Percentiles rank a stretch among this genome's conserved stretches.
phyloP scores from a whole-genome alignment of 345 rosid genomes.

The Reutealis trisperma region DNA sequence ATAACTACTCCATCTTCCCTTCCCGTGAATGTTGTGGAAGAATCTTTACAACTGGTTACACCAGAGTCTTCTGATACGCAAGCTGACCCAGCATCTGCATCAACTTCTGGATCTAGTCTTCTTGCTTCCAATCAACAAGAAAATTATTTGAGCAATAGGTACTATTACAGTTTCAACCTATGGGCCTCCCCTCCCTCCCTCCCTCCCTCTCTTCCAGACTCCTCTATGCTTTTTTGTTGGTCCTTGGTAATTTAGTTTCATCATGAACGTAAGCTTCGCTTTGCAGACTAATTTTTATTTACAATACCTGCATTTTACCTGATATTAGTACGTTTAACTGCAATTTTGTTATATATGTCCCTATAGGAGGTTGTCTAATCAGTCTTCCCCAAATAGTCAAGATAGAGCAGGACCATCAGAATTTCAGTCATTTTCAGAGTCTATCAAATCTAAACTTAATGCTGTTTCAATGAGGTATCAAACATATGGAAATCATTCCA shows the following conservation, averaged over 20 bases:
- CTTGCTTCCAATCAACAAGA: slow-evolving; percentile 35
- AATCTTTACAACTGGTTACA: slow-evolving; percentile 37
- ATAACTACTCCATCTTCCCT: slow-evolving; percentile 50
- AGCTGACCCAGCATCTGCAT: slow-evolving; percentile 46
- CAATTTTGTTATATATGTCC: slow-evolving; percentile 7
- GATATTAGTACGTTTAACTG: neutral
- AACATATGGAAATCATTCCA: slow-evolving; percentile 1
- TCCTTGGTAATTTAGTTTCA: neutral
- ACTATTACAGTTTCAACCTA: neutral
- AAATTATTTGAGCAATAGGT: slow-evolving; percentile 49
- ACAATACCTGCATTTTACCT: neutral
- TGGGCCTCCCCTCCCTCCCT: no score
- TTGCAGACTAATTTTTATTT: neutral
- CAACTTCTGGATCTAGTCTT: slow-evolving; percentile 50
- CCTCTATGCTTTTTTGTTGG: neutral
- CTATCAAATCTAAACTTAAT: slow-evolving; percentile 68
- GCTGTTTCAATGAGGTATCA: slow-evolving; percentile 75
- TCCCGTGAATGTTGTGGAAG: slow-evolving; percentile 41
- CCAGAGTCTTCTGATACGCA: slow-evolving; percentile 33
- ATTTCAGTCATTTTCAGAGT: slow-evolving; percentile 81
- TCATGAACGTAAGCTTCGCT: slow-evolving; percentile 7
- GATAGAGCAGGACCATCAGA: slow-evolving; percentile 92
- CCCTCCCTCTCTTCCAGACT: neutral
- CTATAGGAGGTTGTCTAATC: slow-evolving; percentile 49
- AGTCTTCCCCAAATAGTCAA: slow-evolving; percentile 60